phyloP scores from a whole-genome alignment of 192 early-diverging fungal species.

The Coemansia sp. region DNA sequence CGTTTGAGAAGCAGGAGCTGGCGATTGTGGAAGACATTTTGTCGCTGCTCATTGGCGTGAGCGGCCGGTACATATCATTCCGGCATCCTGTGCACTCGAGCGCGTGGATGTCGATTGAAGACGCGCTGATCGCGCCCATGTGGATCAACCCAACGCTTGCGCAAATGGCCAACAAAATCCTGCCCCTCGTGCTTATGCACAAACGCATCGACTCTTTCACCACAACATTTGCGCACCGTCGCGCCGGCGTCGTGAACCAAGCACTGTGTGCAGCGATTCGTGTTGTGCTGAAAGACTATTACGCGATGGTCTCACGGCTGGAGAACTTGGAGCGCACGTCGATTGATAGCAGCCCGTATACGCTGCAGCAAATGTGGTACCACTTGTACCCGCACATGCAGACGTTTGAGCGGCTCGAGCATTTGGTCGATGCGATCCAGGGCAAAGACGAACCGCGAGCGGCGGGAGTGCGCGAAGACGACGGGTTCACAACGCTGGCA shows the following conservation, averaged over 20 bases:
- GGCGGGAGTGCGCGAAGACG: conserved; percentile 6
- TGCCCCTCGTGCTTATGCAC: conserved; percentile 78
- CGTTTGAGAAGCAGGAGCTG: conserved; percentile 69
- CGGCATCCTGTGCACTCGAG: conserved; percentile 31
- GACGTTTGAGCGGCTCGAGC: conserved; percentile 57
- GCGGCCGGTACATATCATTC: conserved; percentile 69
- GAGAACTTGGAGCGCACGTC: conserved; percentile 78
- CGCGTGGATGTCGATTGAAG: conserved; percentile 32
- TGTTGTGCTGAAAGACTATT: conserved; percentile 78
- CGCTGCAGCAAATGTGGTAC: conserved; percentile 90
- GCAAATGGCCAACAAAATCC: conserved; percentile 72
- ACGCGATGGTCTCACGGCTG: conserved; percentile 80
- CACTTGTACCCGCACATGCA: conserved; percentile 77
- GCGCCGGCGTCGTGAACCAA: conserved; percentile 85
- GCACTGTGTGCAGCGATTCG: conserved; percentile 84
- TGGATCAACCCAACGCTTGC: conserved; percentile 56
- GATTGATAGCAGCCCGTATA: conserved; percentile 60
- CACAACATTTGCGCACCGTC: conserved; percentile 66
- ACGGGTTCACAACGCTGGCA: conserved; percentile 21
- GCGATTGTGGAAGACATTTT: conserved; percentile 86
- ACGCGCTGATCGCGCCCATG: conserved; percentile 57
- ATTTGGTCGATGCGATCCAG: conserved; percentile 55
- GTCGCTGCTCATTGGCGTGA: conserved; percentile 85
- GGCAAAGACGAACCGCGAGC: conserved; percentile 31
- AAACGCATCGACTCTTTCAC: conserved; percentile 76